A percentile compares a stretch with the other conserved stretches of the same genome.
Evolutionary conservation across 202 grass and related monocot genomes (phyloP).

Genomic region (Cymbopogon flexuosus): DNA sequence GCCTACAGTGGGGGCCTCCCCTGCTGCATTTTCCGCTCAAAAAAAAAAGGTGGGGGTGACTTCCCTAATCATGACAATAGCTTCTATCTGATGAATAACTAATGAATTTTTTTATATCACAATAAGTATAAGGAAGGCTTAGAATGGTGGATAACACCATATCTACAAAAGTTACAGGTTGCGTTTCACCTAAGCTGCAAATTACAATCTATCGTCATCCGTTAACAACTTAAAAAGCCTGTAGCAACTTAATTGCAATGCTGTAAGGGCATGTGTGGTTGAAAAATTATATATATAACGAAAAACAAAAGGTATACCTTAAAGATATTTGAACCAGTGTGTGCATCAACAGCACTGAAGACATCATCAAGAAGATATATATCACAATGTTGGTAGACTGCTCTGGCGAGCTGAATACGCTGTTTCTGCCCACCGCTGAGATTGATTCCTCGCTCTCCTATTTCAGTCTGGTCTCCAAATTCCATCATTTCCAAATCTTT

Average conservation of each 20-base stretch:
- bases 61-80: neutral
- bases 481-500: constrained; percentile 65
- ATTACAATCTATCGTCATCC: neutral
- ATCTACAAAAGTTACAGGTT: neutral
- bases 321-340: constrained; percentile 62
- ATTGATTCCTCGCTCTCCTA: constrained; percentile 72
- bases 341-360: constrained; percentile 75
- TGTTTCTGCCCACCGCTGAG: constrained; percentile 74
- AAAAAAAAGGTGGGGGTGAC: neutral
- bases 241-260: neutral
- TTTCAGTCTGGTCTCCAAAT: constrained; percentile 61
- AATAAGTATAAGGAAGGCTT: neutral
- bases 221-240: neutral
- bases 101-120: neutral
- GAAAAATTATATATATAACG: neutral
- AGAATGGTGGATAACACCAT: neutral
- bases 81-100: neutral
- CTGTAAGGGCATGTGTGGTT: neutral
- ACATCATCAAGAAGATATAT: constrained; percentile 73
- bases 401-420: constrained; percentile 60
- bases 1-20: no score
- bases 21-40: no score
- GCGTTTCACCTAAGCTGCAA: neutral
- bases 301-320: constrained; percentile 30
- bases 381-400: constrained; percentile 60